phyloP scores from a whole-genome alignment of 2,329 filamentous ascomycete species.

The Arthrobotrys megalospora region DNA sequence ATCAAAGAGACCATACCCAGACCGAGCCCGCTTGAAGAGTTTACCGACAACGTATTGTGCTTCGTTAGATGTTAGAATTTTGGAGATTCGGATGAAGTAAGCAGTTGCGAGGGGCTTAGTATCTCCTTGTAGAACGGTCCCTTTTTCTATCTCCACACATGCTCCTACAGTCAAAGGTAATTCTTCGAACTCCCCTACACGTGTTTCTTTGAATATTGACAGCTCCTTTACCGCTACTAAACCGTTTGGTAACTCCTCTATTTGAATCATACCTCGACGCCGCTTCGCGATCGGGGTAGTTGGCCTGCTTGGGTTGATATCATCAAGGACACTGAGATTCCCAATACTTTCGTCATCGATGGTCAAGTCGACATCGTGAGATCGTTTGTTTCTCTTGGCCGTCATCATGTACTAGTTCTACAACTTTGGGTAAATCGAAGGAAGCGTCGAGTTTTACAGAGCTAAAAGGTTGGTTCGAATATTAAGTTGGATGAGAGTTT shows the following conservation, averaged over 20 bases:
- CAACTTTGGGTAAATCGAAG: too few species aligned
- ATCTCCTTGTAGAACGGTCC: constrained; percentile 18
- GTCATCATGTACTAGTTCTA: not conserved
- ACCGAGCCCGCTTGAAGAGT: constrained; percentile 41
- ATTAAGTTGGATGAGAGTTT: too few species aligned
- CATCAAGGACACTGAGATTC: not conserved
- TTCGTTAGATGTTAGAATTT: constrained; percentile 34
- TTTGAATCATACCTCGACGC: not conserved
- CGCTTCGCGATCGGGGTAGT: not conserved
- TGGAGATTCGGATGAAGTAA: constrained; percentile 35
- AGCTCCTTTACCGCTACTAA: constrained; percentile 13
- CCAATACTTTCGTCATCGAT: not conserved
- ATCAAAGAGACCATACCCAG: constrained; percentile 41
- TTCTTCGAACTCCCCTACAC: constrained; percentile 18
- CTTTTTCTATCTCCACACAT: constrained; percentile 35
- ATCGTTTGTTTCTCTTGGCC: not conserved
- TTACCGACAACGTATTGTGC: constrained; percentile 33
- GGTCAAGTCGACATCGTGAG: not conserved
- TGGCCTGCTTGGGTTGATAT: not conserved
- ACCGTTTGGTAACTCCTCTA: constrained; percentile 3
- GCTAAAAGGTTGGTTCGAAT: not conserved
- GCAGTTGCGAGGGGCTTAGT: not conserved
- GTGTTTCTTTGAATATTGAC: constrained; percentile 15
- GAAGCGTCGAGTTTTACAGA: not conserved
- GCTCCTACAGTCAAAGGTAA: constrained; percentile 14